Evolutionary conservation across 2,329 filamentous ascomycete genomes (phyloP).

Genomic region (Pestalotiopsis sp.): DNA sequence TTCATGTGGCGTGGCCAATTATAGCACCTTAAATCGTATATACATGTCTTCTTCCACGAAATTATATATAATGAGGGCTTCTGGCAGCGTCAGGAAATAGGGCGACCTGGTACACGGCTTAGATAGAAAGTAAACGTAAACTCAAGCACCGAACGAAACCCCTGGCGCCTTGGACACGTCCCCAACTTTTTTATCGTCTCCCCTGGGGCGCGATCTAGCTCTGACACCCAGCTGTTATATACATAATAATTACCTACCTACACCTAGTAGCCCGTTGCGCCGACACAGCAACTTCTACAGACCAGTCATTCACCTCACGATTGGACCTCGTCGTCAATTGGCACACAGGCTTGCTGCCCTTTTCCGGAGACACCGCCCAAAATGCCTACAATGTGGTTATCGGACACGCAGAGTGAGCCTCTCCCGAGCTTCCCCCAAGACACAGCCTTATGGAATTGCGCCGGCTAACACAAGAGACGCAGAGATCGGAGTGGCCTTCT

Average conservation of each 20-base stretch:
- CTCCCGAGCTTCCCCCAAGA: neutral
- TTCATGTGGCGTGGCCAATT: too few species aligned
- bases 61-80: neutral
- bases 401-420: conserved; percentile 87
- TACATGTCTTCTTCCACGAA: too few species aligned
- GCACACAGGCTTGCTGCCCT: neutral
- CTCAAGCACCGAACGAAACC: neutral
- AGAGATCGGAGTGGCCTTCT: conserved; percentile 98
- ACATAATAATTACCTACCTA: neutral
- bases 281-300: neutral
- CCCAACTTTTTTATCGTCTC: neutral
- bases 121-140: neutral
- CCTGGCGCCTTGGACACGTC: conserved; percentile 9
- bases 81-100: neutral
- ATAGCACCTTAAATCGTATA: too few species aligned
- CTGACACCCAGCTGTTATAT: neutral
- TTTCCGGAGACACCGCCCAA: conserved; percentile 26
- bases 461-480: conserved; percentile 34
- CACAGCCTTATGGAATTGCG: neutral
- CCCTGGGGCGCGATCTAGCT: neutral
- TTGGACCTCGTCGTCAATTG: neutral
- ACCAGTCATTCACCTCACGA: neutral
- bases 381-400: conserved; percentile 94
- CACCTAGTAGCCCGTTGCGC: neutral
- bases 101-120: neutral